These are phyloP conservation scores for Metschnikowia vanudenii DNA, from an alignment of 805 yeast genomes.

Conservation along the genomic window DNA sequence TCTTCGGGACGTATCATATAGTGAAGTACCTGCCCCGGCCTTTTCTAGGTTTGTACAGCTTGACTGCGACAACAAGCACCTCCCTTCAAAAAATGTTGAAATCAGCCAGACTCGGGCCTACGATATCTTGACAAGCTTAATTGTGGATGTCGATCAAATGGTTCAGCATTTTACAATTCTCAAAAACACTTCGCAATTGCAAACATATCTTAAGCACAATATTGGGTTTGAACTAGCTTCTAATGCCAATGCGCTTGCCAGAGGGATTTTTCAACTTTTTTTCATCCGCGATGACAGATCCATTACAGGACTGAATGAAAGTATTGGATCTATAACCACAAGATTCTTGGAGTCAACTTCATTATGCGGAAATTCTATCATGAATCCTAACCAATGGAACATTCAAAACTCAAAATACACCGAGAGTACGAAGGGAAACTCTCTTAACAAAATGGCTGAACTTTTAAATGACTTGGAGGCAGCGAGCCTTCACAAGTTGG, in stretches of 20 bases:
- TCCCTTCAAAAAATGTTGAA: constrained; percentile 34
- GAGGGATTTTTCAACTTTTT: constrained; percentile 63
- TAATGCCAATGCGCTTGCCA: constrained; percentile 46
- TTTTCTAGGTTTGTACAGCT: constrained; percentile 38
- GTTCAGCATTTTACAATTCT: constrained; percentile 21
- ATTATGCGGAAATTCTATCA: constrained; percentile 36
- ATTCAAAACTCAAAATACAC: constrained; percentile 10
- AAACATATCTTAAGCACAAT: constrained; percentile 28
- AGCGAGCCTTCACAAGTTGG: constrained; percentile 35
- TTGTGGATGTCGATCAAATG: constrained; percentile 22
- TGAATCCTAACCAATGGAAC: constrained; percentile 27
- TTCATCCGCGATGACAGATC: constrained; percentile 61
- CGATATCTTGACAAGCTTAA: constrained; percentile 19
- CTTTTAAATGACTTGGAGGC: constrained; percentile 43
- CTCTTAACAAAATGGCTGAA: constrained; percentile 11
- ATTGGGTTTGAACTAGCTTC: constrained; percentile 24
- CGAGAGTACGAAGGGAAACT: constrained; percentile 9
- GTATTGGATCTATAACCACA: constrained; percentile 26
- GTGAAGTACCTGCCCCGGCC: constrained; percentile 8
- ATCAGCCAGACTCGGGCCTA: constrained; percentile 24
- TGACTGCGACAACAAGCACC: constrained; percentile 36
- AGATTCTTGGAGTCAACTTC: constrained; percentile 43
- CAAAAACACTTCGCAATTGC: constrained; percentile 25
- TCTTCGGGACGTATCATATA: background rate
- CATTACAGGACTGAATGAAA: constrained; percentile 49